Base-by-base conservation (phyloP, 1,139 yeast species). In the Zhuliangozyma blackwelliae region DNA sequence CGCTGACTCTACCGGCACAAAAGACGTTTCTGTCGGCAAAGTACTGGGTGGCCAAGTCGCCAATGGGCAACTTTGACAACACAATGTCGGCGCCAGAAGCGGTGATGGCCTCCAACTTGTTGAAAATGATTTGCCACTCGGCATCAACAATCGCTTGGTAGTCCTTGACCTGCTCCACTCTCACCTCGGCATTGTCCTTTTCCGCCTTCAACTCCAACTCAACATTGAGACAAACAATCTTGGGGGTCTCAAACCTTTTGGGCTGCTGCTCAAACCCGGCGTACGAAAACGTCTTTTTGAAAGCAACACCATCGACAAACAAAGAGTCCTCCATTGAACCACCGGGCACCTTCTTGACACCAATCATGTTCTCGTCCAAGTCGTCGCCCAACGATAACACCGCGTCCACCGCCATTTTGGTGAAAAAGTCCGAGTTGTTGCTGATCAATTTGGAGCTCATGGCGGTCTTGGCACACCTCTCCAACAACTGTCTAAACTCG, bases 251-350 rank as follows among this genome's bases (percentile, higher is more conserved):
- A 57, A 94, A 88, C 39, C 63, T 67, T 63, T 92, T 92, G 35
- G 98, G 99, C 63, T 94, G 98, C 68, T 92, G 99, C 63, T 92
- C 99, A 61, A 92, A 92, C 9, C 97, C 97, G 36, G 97, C 97
- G 54, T 92, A 92, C 27, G 97, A 84, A 54, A 92, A 92, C 0
- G 99, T 90, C 68, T 92, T 92, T 55, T 92, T 89, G 66, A 92
- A 92, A 5, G 97, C 98, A 41, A 94, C 97, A 54, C 99, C 99
- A 52, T 86, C 79, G 37, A 92, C 79, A 52, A 88, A 87, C 44
- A 81, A 56, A 10, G 97, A 84, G 51, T 92, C 97, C 61, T 90
- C 96, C 80, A 94, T 84, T 36, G 92, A 85, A 40, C 99, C 99
- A 51, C 99, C 99, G 10, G 96, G 79, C 36, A 92, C 89, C 62